Evolutionary conservation across 345 rosid species (phyloP).

Genomic region (Reutealis trisperma): DNA sequence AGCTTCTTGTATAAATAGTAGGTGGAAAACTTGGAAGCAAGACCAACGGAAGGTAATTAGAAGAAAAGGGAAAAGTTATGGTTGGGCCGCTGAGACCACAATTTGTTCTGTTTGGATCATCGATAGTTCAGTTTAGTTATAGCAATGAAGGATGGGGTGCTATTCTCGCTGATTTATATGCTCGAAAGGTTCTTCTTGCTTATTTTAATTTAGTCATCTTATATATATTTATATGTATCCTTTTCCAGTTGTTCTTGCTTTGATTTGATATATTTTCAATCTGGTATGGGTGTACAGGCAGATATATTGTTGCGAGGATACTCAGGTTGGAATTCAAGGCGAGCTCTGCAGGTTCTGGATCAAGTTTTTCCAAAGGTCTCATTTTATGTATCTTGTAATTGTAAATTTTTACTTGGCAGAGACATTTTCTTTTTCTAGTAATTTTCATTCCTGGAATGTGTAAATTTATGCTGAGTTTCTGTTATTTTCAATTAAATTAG

Average conservation of each 20-base stretch:
- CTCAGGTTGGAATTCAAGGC: slow-evolving; percentile 30
- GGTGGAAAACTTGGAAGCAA: too few relatives aligned
- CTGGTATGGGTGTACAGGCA: slow-evolving; percentile 5
- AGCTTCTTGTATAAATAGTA: too few relatives aligned
- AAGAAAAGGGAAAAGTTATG: not conserved
- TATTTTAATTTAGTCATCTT: too few relatives aligned
- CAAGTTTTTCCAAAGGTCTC: slow-evolving; percentile 29
- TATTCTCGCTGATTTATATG: slow-evolving; percentile 22
- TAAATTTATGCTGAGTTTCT: too few relatives aligned
- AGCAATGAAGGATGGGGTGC: slow-evolving; percentile 30
- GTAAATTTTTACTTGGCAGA: too few relatives aligned
- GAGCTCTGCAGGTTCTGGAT: slow-evolving; percentile 26
- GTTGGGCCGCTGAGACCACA: slow-evolving; percentile 26
- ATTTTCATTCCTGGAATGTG: too few relatives aligned
- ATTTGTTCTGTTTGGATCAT: slow-evolving; percentile 32
- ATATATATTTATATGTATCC: too few relatives aligned
- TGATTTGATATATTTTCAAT: not conserved
- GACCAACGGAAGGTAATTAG: too few relatives aligned
- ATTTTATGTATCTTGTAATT: too few relatives aligned
- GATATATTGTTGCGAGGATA: slow-evolving; percentile 33
- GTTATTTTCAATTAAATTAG: slow-evolving; percentile 1
- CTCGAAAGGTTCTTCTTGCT: slow-evolving; percentile 24
- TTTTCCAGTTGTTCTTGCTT: too few relatives aligned
- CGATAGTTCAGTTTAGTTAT: slow-evolving; percentile 30
- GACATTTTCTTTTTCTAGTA: too few relatives aligned